These are phyloP conservation scores for Oryza rufipogon DNA, from an alignment of 176 grass and related monocot species.

Conservation along the genomic window DNA sequence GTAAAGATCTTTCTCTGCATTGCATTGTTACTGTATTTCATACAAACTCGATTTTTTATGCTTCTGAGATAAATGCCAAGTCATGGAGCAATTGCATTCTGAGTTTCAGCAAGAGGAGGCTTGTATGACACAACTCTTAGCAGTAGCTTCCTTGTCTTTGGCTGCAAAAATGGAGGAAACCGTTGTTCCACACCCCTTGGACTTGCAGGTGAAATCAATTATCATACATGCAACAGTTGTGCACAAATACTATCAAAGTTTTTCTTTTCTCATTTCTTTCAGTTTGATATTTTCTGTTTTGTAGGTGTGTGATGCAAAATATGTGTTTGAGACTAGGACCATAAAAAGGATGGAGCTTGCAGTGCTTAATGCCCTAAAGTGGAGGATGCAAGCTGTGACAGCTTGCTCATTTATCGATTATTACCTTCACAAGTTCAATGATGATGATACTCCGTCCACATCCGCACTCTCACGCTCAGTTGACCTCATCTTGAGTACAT, in stretches of 20 bases:
- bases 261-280: constrained; percentile 14
- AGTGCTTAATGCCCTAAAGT: constrained; percentile 79
- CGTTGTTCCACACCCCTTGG: constrained; percentile 62
- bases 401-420: constrained; percentile 93
- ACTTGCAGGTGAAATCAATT: constrained; percentile 70
- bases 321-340: constrained; percentile 77
- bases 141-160: constrained; percentile 84
- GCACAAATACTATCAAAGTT: background rate
- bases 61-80: constrained; percentile 18
- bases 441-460: constrained; percentile 52
- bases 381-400: constrained; percentile 87
- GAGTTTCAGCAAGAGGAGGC: constrained; percentile 57
- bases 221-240: constrained; percentile 21
- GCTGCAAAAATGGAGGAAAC: constrained; percentile 96
- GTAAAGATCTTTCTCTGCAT: constrained; percentile 52
- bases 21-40: constrained; percentile 7
- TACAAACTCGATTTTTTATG: constrained; percentile 10
- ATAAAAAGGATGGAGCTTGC: constrained; percentile 92
- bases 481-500: constrained; percentile 73
- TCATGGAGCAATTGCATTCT: constrained; percentile 34
- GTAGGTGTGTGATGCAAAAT: constrained; percentile 62
- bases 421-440: constrained; percentile 83
- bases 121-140: constrained; percentile 84
- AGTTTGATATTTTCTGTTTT: constrained; percentile 8
- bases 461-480: constrained; percentile 54